Evolutionary conservation across 176 grass and related monocot genomes (phyloP), one percentile per base, ranked within the genome.

Genomic region (Carex parvula): DNA sequence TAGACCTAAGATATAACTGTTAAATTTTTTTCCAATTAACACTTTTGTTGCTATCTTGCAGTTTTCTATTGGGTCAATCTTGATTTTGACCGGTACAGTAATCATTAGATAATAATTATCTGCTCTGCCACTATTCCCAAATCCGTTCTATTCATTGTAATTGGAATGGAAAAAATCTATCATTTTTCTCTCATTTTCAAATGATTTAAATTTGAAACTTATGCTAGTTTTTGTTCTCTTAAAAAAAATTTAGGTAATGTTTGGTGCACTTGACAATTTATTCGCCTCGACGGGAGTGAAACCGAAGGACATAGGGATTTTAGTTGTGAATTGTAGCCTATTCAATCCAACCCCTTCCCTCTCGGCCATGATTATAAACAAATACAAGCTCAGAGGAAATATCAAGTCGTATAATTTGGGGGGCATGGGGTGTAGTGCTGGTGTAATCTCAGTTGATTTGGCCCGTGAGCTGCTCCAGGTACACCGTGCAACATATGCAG

Each of bases 361-460:
- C 6, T 84, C 91, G 16, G 91, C 83, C 79, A 92, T 92, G 88
- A 81, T 92, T 46, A 71, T 92, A 15, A 92, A 92, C 83, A 65
- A 70, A 15, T 92, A 90, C 81, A 87, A 83, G 54, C 84, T 92
- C 14, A 74, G 90, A 21, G 61, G 90, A 32, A 87, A 92, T 67
- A 79, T 92, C 66, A 80, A 76, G 24, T 87, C 81, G 11, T 87
- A 85, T 41, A 92, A 92, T 32, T 81, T 92, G 10, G 86, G 85
- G 1, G 91, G 91, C 24, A 92, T 92, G 91, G 91, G 91, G 0
- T 92, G 91, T 64, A 92, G 91, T 77, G 91, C 91, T 3, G 91
- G 85, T 15, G 79, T 85, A 8, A 87, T 89, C 11, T 53, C 91
- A 5, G 24, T 92, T 6, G 88, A 83, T 32, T 81, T 92, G 44